Evolutionary conservation across 441 rosid genomes (phyloP).

Genomic region (Pelargonium fulgidum): DNA sequence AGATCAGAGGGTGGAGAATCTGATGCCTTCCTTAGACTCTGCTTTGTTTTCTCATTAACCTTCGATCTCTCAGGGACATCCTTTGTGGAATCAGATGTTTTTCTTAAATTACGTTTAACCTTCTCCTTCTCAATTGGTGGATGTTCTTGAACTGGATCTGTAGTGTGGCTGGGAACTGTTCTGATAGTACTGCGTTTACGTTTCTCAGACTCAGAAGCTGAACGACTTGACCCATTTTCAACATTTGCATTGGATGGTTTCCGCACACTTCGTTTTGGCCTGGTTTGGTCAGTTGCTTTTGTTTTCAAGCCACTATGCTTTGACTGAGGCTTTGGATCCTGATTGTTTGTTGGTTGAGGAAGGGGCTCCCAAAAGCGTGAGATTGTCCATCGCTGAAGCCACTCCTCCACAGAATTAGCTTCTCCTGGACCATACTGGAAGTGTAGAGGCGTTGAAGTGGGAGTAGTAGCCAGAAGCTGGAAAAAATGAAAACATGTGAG

Average conservation of each 20-base stretch:
- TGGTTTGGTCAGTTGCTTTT: conserved; percentile 34
- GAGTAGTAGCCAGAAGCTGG: conserved; percentile 61
- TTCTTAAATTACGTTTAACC: conserved; percentile 17
- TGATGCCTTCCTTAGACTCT: conserved; percentile 32
- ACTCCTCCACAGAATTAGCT: conserved; percentile 51
- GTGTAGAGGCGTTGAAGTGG: conserved; percentile 36
- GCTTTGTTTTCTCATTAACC: conserved; percentile 40
- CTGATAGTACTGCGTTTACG: conserved; percentile 38
- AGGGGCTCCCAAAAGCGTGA: conserved; percentile 51
- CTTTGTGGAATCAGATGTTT: conserved; percentile 2
- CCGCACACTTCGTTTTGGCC: conserved; percentile 37
- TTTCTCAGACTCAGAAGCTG: conserved; percentile 37
- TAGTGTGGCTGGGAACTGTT: conserved; percentile 30
- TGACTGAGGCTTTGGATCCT: conserved; percentile 27
- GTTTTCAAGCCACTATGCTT: conserved; percentile 34
- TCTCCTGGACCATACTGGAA: conserved; percentile 48
- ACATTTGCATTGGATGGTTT: conserved; percentile 30
- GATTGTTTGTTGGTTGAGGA: conserved; percentile 33
- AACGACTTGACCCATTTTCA: conserved; percentile 34
- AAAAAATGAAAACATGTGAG: conserved; percentile 17
- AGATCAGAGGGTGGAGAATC: conserved; percentile 30
- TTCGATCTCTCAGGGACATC: conserved; percentile 27
- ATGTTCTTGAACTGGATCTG: conserved; percentile 9
- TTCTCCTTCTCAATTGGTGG: conserved; percentile 18
- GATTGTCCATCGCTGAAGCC: conserved; percentile 78